A percentile compares a stretch with the other conserved stretches of the same genome.
phyloP scores from a whole-genome alignment of 495 filamentous ascomycete species.

The Podospora pseudopauciseta region DNA sequence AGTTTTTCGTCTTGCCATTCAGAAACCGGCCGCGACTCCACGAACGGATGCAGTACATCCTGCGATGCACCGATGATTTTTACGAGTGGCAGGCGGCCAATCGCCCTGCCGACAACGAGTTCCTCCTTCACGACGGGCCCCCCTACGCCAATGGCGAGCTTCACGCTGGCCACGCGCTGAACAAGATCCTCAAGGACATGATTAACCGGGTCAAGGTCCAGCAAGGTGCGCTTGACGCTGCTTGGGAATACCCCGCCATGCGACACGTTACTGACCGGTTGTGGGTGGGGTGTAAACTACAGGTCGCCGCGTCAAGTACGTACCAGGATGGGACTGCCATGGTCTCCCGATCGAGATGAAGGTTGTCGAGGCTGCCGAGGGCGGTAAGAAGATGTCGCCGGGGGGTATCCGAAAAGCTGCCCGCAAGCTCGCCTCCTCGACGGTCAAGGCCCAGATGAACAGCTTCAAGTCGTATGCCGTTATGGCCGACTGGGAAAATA shows the following conservation, averaged over 20 bases:
- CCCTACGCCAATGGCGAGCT: constrained; percentile 95
- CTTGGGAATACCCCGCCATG: not conserved
- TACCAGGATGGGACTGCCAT: constrained; percentile 98
- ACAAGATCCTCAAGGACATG: constrained; percentile 96
- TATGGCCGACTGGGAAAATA: constrained; percentile 91
- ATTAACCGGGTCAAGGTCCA: constrained; percentile 76
- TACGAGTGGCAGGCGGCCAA: constrained; percentile 77
- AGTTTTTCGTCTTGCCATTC: not conserved
- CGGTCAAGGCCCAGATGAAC: constrained; percentile 76
- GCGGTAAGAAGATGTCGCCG: constrained; percentile 34
- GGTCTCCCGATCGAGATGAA: constrained; percentile 96
- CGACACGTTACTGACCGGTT: constrained; percentile 7
- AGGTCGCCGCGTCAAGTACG: constrained; percentile 68
- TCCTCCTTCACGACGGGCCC: constrained; percentile 91
- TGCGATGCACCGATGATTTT: constrained; percentile 78
- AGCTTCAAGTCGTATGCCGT: constrained; percentile 80
- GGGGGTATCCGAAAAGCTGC: constrained; percentile 65
- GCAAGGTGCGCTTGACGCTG: constrained; percentile 36
- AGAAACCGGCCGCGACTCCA: constrained; percentile 48
- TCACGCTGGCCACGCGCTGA: constrained; percentile 95
- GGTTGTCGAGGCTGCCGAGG: constrained; percentile 62
- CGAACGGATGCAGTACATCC: constrained; percentile 58
- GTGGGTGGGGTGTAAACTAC: not conserved
- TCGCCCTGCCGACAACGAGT: constrained; percentile 56
- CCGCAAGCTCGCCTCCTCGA: constrained; percentile 64